Conservation (phyloP, 2,329 filamentous ascomycete species). For the Aspergillus melleus region DNA sequence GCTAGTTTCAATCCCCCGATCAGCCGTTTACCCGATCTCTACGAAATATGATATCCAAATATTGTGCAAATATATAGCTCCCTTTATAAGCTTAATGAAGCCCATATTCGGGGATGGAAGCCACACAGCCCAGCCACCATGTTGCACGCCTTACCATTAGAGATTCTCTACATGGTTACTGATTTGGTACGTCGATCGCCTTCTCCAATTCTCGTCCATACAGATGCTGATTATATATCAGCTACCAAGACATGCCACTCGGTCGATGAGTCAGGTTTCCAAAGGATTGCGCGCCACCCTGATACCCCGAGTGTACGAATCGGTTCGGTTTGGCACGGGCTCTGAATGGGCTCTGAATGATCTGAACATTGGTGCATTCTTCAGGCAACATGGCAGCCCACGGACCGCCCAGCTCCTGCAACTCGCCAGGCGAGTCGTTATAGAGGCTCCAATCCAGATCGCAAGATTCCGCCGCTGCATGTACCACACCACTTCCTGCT, state of each 20-base stretch:
- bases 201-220: not conserved
- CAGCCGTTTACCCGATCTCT: not conserved
- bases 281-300: not conserved
- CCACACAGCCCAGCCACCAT: not conserved
- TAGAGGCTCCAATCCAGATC: not conserved
- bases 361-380: not conserved
- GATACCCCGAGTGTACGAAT: not conserved
- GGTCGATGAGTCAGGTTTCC: not conserved
- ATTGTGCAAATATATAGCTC: not conserved
- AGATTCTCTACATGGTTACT: not conserved
- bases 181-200: not conserved
- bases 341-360: not conserved
- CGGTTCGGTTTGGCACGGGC: not conserved
- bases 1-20: not conserved
- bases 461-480: not conserved
- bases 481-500: not conserved
- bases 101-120: not conserved
- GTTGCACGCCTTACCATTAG: not conserved
- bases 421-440: not conserved
- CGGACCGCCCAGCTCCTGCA: not conserved
- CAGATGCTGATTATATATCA: not conserved
- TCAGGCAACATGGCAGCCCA: not conserved
- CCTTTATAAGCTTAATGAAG: not conserved
- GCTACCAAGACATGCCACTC: not conserved
- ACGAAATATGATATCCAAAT: not conserved